phyloP scores from a whole-genome alignment of 2,329 filamentous ascomycete species.

The Alternaria sp. region DNA sequence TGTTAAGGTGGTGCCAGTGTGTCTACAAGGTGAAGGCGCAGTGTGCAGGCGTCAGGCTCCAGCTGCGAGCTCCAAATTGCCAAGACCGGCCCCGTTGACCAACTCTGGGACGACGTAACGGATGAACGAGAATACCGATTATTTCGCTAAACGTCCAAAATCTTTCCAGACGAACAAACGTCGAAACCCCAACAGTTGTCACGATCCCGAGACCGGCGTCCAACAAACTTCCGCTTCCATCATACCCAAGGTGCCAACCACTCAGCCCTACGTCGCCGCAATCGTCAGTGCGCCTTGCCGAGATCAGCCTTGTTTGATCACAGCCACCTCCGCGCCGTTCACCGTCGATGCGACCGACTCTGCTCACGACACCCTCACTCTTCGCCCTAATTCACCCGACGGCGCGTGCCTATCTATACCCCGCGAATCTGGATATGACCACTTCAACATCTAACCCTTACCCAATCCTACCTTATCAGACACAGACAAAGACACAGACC shows the following conservation, averaged over 20 bases:
- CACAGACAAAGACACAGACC: constrained; percentile 28
- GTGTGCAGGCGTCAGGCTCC: constrained; percentile 22
- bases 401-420: constrained; percentile 35
- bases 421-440: constrained; percentile 46
- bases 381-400: constrained; percentile 20
- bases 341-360: constrained; percentile 25
- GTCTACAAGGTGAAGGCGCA: constrained; percentile 12
- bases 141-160: neutral
- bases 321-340: constrained; percentile 33
- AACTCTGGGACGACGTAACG: constrained; percentile 2
- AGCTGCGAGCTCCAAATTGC: constrained; percentile 18
- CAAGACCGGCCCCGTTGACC: constrained; percentile 20
- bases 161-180: neutral
- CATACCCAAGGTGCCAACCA: constrained; percentile 1
- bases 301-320: constrained; percentile 26
- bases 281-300: constrained; percentile 29
- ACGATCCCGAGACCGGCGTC: neutral
- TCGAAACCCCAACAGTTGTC: neutral
- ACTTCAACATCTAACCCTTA: constrained; percentile 36
- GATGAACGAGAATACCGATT: neutral
- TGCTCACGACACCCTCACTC: constrained; percentile 20
- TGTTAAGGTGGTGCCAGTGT: neutral
- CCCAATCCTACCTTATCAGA: constrained; percentile 31
- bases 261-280: constrained; percentile 32
- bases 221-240: constrained; percentile 6